Evolutionary conservation across 2,329 filamentous ascomycete genomes (phyloP).

Genomic region (Pseudogymnoascus sp.): DNA sequence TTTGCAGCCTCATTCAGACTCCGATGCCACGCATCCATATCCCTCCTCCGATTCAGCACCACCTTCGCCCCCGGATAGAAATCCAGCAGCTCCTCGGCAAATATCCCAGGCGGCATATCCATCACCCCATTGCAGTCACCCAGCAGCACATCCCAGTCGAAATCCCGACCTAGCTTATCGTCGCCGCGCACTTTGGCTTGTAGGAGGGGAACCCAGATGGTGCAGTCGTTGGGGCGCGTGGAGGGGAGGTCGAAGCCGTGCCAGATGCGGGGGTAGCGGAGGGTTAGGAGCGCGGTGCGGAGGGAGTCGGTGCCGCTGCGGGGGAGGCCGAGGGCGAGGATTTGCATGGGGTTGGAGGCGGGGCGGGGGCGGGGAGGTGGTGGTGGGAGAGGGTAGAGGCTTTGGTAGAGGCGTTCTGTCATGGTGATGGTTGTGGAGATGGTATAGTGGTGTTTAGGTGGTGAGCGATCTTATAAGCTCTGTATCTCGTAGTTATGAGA

Average conservation of each 20-base stretch:
- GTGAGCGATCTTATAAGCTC: neutral
- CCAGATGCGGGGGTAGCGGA: slow-evolving; percentile 15
- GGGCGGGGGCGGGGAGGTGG: neutral
- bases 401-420: neutral
- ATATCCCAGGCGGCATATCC: slow-evolving; percentile 29
- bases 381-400: neutral
- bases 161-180: neutral
- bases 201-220: slow-evolving; percentile 26
- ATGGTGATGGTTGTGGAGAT: neutral
- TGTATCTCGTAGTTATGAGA: neutral
- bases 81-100: slow-evolving; percentile 29
- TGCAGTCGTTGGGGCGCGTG: slow-evolving; percentile 27
- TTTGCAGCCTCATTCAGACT: slow-evolving; percentile 15
- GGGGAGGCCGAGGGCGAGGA: slow-evolving; percentile 30
- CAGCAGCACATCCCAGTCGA: neutral
- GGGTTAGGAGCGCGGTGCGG: neutral
- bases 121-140: slow-evolving; percentile 16
- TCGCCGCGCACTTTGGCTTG: slow-evolving; percentile 13
- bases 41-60: slow-evolving; percentile 26
- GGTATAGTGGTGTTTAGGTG: neutral
- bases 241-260: slow-evolving; percentile 13
- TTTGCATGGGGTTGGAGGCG: slow-evolving; percentile 14
- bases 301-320: slow-evolving; percentile 25
- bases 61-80: slow-evolving; percentile 34
- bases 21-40: slow-evolving; percentile 23